Percentiles rank a stretch among this genome's conserved stretches.
These are phyloP conservation scores for Pyricularia sp. DNA, from an alignment of 2,329 filamentous ascomycete genomes.

Conservation along the genomic window DNA sequence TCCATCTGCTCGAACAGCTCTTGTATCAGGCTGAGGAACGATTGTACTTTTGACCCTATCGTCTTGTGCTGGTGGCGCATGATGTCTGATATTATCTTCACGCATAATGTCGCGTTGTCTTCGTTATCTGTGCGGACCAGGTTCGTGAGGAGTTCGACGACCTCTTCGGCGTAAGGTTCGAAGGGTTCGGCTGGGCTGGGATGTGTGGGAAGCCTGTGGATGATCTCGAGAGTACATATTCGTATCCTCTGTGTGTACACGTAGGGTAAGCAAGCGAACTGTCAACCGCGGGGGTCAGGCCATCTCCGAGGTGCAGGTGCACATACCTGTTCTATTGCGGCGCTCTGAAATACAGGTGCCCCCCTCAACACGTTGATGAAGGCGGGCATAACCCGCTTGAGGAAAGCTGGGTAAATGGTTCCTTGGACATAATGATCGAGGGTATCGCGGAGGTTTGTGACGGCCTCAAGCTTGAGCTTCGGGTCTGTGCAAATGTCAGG, in stretches of 20 bases:
- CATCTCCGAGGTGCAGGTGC: constrained; percentile 13
- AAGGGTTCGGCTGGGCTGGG: constrained; percentile 64
- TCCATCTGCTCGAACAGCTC: constrained; percentile 95
- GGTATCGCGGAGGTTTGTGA: constrained; percentile 76
- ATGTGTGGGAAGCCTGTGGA: constrained; percentile 69
- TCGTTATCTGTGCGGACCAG: constrained; percentile 89
- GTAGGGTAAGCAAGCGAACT: constrained; percentile 3
- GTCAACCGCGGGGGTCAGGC: neutral
- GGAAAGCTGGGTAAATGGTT: constrained; percentile 60
- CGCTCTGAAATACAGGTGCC: constrained; percentile 81
- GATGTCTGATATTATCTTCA: constrained; percentile 96
- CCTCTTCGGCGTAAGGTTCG: constrained; percentile 76
- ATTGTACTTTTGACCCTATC: constrained; percentile 66
- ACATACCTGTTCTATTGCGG: constrained; percentile 70
- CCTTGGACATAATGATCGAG: constrained; percentile 79
- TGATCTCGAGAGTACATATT: constrained; percentile 85
- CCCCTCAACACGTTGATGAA: constrained; percentile 78
- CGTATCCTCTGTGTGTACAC: constrained; percentile 55
- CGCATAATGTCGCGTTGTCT: constrained; percentile 94
- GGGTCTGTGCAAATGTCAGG: constrained; percentile 43
- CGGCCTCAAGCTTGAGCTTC: constrained; percentile 68
- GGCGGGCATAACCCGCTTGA: constrained; percentile 78
- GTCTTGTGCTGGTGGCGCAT: constrained; percentile 84
- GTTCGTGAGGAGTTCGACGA: constrained; percentile 81
- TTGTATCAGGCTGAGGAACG: constrained; percentile 81